These are phyloP conservation scores for Colletotrichum simmondsii DNA, from an alignment of 2,329 filamentous ascomycete species.

Conservation along the genomic window DNA sequence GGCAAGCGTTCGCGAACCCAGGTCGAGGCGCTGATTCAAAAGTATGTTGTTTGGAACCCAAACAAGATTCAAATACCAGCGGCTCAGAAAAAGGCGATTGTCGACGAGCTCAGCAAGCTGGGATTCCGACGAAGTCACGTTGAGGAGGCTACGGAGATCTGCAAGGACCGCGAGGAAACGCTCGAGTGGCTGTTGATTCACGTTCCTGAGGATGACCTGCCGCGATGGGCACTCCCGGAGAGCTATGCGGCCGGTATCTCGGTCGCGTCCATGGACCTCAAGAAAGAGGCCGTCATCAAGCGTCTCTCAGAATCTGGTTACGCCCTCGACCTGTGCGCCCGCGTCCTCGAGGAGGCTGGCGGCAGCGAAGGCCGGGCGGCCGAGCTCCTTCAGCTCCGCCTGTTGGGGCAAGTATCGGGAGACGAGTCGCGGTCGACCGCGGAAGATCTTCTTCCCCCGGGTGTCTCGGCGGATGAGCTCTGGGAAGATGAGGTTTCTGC, in stretches of 20 bases:
- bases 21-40: slow-evolving; percentile 82
- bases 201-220: slow-evolving; percentile 96
- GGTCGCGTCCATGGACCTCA: slow-evolving; percentile 84
- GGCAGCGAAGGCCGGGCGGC: slow-evolving; percentile 83
- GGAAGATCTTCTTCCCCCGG: slow-evolving; percentile 29
- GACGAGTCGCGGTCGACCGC: slow-evolving; percentile 26
- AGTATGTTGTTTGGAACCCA: slow-evolving; percentile 88
- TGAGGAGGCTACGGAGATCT: slow-evolving; percentile 86
- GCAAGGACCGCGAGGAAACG: slow-evolving; percentile 91
- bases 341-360: slow-evolving; percentile 75
- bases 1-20: slow-evolving; percentile 81
- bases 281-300: slow-evolving; percentile 84
- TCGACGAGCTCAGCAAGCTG: slow-evolving; percentile 80
- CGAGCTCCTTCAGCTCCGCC: slow-evolving; percentile 75
- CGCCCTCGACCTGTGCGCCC: slow-evolving; percentile 83
- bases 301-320: slow-evolving; percentile 86
- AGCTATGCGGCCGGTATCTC: slow-evolving; percentile 91
- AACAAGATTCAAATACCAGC: slow-evolving; percentile 74
- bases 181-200: slow-evolving; percentile 97
- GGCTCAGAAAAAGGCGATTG: slow-evolving; percentile 66
- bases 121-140: slow-evolving; percentile 92
- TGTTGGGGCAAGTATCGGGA: slow-evolving; percentile 25
- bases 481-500: slow-evolving; percentile 91
- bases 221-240: slow-evolving; percentile 90
- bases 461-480: slow-evolving; percentile 63